Evolutionary conservation across 1,284 basidiomycete genomes (phyloP), one percentile per base, ranked within the genome.

Genomic region (Macrocystidia cucumis): DNA sequence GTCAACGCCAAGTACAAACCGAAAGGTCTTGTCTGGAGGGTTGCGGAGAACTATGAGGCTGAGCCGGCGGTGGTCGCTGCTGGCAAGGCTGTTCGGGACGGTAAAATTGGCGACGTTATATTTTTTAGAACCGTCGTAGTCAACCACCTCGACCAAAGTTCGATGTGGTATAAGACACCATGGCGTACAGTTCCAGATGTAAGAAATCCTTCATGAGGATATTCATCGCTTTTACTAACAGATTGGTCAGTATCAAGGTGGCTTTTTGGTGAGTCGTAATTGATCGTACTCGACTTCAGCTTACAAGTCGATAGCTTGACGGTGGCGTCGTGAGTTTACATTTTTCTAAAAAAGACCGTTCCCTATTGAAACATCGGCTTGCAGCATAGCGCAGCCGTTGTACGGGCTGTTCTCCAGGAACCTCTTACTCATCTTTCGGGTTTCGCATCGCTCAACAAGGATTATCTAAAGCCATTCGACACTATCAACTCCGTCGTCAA

Each of bases 221-320:
- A 28, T 29, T 26, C 31, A 27, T 25, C 19, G 26, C 9, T 18
- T 42, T 17, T 36, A 12, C 20, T 34, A n/a, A n/a, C n/a, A n/a
- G n/a, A n/a, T n/a, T n/a, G n/a, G n/a, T n/a, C n/a, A 88, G 76
- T 89, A 89, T 51, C 86, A 90, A 63, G 86, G 87, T 21, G 86
- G 85, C 27, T 83, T 84, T 56, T 44, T 83, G 57, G 78, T 82
- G 49, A 55, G 77, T 57, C 44, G n/a, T 29, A 25, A 25, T 6
- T 33, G 11, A 26, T 24, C 12, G 21, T 34, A 14, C 19, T 9
- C 34, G 6, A 18, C 17, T 35, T n/a, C n/a, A n/a, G n/a, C n/a
- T n/a, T n/a, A n/a, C n/a, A n/a, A n/a, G n/a, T n/a, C n/a, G n/a
- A n/a, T n/a, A 65, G 77, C 67, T 85, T 14, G 82, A 85, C 47